Base-by-base conservation (phyloP, 2,329 filamentous ascomycete genomes). In the Fusarium sp. region DNA sequence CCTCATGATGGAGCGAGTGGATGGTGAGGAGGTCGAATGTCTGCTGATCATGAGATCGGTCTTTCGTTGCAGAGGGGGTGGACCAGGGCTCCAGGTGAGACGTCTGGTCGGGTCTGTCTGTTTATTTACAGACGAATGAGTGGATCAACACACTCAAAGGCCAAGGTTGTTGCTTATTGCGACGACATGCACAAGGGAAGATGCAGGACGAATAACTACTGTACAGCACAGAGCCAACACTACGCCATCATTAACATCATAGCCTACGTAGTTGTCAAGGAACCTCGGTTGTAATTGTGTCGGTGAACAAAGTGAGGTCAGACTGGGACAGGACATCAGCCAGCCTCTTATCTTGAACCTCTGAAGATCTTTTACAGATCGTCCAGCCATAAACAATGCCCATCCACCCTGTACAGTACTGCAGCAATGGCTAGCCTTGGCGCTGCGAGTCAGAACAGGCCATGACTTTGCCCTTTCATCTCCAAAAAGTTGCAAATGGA, bases 31-130 rank as follows among this genome's bases (percentile, higher is more conserved):
- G 18, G 34, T 70, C 46, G 27, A 63, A 66, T 52, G 55, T 70
- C 46, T 67, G 57, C 60, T 64, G 61, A 72, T 72, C 69, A 72
- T 72, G 69, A 58, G 65, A 65, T 70, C 65, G 34, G 52, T 32
- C 41, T 63, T 67, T 22, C 44, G 61, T 41, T 67, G 16, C 34
- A 57, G 57, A 57, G 52, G 32, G 44, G 46, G 68, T 65, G 69
- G 61, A 48, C 51, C 51, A 58, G 46, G 53, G 54, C 30, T 40
- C 34, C 16, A 46, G 46, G 42, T 65, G 67, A 68, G 59, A 68
- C 37, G 63, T 47, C 49, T 52, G 57, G 46, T 51, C 63, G 59
- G 46, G 44, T 57, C 49, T 53, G 22, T n/a, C 47, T 70, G 59
- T 54, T 68, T 64, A 58, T 55, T 68, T 60, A 61, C 34, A 29